Conservation (phyloP, 2,329 filamentous ascomycete genomes). For the Xylaria polymorpha region DNA sequence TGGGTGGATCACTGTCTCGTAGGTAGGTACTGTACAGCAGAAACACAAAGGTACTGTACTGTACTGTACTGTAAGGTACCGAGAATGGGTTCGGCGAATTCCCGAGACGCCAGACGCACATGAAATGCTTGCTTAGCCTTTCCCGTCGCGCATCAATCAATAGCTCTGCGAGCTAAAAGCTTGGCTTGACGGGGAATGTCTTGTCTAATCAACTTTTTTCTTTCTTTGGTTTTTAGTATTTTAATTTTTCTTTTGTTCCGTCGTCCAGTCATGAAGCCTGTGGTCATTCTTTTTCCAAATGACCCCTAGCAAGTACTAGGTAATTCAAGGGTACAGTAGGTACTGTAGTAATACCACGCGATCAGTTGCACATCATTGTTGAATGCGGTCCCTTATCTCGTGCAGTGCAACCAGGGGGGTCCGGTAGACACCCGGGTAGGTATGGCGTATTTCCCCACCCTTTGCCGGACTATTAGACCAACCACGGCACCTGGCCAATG, state of each 20-base stretch:
- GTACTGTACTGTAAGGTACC: too few species aligned
- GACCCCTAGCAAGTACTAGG: neutral
- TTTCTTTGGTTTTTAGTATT: neutral
- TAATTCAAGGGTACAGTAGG: neutral
- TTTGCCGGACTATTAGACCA: neutral
- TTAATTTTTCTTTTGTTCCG: neutral
- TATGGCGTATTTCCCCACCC: neutral
- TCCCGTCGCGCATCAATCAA: neutral
- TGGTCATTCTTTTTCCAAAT: neutral
- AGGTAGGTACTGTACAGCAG: too few species aligned
- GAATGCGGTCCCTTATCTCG: neutral
- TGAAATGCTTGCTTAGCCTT: neutral
- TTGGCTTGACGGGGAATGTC: neutral
- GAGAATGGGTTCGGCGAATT: constrained; percentile 1
- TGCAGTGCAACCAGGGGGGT: neutral
- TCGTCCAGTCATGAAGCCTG: neutral
- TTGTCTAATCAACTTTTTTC: neutral
- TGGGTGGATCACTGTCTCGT: neutral
- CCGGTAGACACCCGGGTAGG: too few species aligned
- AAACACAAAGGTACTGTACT: too few species aligned
- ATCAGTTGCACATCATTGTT: neutral
- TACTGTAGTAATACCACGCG: neutral
- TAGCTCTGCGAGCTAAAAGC: constrained; percentile 7
- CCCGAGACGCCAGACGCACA: neutral
- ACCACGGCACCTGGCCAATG: neutral